Base-by-base conservation (phyloP, 1,284 basidiomycete species). In the Heimioporus retisporus region DNA sequence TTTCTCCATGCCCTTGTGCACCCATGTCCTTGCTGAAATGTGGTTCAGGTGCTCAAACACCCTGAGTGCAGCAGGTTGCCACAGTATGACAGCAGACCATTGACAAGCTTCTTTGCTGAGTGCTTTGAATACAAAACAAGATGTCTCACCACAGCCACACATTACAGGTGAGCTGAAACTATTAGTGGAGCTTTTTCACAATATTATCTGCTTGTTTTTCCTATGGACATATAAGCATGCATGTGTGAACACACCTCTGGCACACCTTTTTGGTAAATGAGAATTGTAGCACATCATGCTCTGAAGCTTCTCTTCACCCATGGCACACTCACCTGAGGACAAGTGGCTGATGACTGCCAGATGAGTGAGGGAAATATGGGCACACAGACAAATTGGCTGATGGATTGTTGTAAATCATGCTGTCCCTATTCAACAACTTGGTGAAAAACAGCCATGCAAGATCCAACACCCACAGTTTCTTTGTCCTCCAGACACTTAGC, bases 81-180 rank as follows among this genome's bases (percentile, higher is more conserved):
- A 68, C 96, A 93, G 76, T 99, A 98, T 81, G 91, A 93, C 57
- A 91, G 93, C 57, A 98, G 79, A 0, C 95, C 96, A 68, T 99
- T 97, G 73, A 97, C 95, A 68, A 99, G 88, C 80, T 97, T 98
- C 89, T 98, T 98, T 76, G 99, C 88, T 0, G 96, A 96, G 23
- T 95, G 88, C 73, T 99, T 98, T 2, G 95, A 97, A 99, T 83
- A 79, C 98, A 99, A 82, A 93, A 99, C 0, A 96, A 95, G 69
- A 99, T 97, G 75, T 99, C 97, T 46, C 96, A 90, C 97, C 98
- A 99, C 79, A 99, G 97, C 31, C 97, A 86, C 40, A 95, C 89
- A 35, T 97, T 96, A 53, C 94, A 92, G 0, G 95, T 91, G 10
- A 96, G 83, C 21, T 95, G 88, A 91, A 99, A 99, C 11, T 96